These are phyloP conservation scores for Coniochaeta pulveracea DNA, from an alignment of 2,329 filamentous ascomycete species.

Conservation along the genomic window DNA sequence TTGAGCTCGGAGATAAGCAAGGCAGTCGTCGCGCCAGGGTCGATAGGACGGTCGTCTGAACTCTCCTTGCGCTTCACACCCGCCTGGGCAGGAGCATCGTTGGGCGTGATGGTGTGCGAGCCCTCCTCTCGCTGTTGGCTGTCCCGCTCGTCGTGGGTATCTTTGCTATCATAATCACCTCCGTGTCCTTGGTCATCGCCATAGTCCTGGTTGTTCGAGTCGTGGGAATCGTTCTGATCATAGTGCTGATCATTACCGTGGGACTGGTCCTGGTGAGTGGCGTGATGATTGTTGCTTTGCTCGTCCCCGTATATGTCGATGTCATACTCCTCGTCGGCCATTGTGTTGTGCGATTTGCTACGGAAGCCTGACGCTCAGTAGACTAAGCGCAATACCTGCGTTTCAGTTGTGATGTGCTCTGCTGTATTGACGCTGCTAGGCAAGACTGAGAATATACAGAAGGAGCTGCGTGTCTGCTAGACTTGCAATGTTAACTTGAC, in stretches of 20 bases:
- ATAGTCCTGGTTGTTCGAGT: slow-evolving; percentile 15
- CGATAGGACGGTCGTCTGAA: slow-evolving; percentile 46
- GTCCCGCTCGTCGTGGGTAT: slow-evolving; percentile 21
- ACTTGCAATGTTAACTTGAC: slow-evolving; percentile 4
- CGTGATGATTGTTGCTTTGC: slow-evolving; percentile 18
- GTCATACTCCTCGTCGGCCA: slow-evolving; percentile 63
- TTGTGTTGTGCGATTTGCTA: slow-evolving; percentile 20
- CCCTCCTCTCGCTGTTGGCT: slow-evolving; percentile 17
- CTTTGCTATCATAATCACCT: slow-evolving; percentile 25
- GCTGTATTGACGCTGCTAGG: slow-evolving; percentile 3
- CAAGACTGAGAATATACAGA: slow-evolving; percentile 4
- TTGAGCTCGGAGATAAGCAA: slow-evolving; percentile 81
- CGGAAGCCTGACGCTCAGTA: slow-evolving; percentile 6
- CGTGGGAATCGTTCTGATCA: slow-evolving; percentile 24
- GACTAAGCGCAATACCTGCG: too few relatives aligned
- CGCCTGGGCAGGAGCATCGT: slow-evolving; percentile 29
- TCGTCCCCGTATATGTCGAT: slow-evolving; percentile 60
- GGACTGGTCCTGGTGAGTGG: slow-evolving; percentile 20
- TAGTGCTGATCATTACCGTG: slow-evolving; percentile 16
- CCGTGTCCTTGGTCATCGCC: slow-evolving; percentile 31
- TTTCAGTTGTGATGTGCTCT: too few relatives aligned
- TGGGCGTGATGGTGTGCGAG: slow-evolving; percentile 19
- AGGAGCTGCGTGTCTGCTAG: slow-evolving; percentile 4
- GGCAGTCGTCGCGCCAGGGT: slow-evolving; percentile 53
- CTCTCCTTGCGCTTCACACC: slow-evolving; percentile 51